phyloP scores from a whole-genome alignment of 2,329 filamentous ascomycete genomes.

The Chlorencoelia australis region DNA sequence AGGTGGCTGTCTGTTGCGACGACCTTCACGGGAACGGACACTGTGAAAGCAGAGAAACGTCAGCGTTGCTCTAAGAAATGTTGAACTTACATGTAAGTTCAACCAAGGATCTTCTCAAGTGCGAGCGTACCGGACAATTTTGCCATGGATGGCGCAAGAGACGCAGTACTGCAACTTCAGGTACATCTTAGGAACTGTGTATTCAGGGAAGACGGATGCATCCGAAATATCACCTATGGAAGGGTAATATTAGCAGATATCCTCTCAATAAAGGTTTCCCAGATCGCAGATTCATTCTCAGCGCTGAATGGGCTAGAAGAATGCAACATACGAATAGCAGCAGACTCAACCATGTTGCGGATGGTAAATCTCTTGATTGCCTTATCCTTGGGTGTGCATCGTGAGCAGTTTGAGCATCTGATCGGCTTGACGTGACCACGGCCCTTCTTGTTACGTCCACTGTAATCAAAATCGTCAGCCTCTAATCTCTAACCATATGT shows the following conservation, averaged over 20 bases:
- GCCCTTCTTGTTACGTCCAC: slow-evolving; percentile 99
- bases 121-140: slow-evolving; percentile 96
- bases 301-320: neutral
- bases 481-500: neutral
- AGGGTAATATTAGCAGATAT: slow-evolving; percentile 7
- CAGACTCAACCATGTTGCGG: slow-evolving; percentile 99
- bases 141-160: slow-evolving; percentile 99
- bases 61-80: slow-evolving; percentile 36
- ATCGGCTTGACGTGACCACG: slow-evolving; percentile 99
- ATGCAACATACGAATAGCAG: slow-evolving; percentile 87
- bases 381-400: slow-evolving; percentile 79
- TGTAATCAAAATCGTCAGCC: slow-evolving; percentile 32
- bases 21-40: slow-evolving; percentile 92
- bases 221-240: slow-evolving; percentile 95
- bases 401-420: slow-evolving; percentile 79
- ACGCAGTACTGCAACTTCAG: slow-evolving; percentile 99
- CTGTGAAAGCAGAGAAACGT: slow-evolving; percentile 39
- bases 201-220: slow-evolving; percentile 97
- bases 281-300: neutral
- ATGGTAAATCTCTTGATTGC: slow-evolving; percentile 99
- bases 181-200: slow-evolving; percentile 99
- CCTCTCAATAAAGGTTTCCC: neutral
- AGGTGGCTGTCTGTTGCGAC: slow-evolving; percentile 97
- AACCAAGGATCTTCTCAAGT: slow-evolving; percentile 52
- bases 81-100: slow-evolving; percentile 30